Conservation (phyloP, 2,329 filamentous ascomycete species). For the Dactylonectria estremocensis region DNA sequence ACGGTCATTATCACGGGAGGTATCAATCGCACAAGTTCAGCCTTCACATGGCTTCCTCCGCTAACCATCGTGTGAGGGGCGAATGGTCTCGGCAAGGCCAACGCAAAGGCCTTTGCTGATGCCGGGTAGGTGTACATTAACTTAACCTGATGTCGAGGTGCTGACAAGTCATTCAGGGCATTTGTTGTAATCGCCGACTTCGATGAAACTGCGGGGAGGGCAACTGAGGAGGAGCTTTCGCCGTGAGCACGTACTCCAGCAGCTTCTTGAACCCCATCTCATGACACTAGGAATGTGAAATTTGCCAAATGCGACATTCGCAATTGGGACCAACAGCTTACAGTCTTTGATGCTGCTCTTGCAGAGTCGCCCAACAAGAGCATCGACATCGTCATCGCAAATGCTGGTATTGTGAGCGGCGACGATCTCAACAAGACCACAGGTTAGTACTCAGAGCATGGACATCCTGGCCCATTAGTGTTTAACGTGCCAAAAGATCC, state of each 20-base stretch:
- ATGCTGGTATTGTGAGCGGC: slow-evolving; percentile 56
- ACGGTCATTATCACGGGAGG: slow-evolving; percentile 28
- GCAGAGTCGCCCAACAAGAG: slow-evolving; percentile 53
- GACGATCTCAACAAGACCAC: slow-evolving; percentile 10
- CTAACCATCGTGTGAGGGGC: slow-evolving; percentile 1
- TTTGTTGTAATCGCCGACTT: slow-evolving; percentile 25
- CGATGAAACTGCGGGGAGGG: slow-evolving; percentile 10
- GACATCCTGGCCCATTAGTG: not conserved
- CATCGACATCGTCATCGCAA: slow-evolving; percentile 62
- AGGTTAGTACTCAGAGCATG: slow-evolving; percentile 1
- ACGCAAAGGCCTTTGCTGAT: slow-evolving; percentile 15
- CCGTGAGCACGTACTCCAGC: not conserved
- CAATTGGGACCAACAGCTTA: slow-evolving; percentile 58
- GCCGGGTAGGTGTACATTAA: slow-evolving; percentile 8
- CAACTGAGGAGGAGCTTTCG: slow-evolving; percentile 7
- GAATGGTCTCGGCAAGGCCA: slow-evolving; percentile 25
- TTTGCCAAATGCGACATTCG: slow-evolving; percentile 60
- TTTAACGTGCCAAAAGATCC: slow-evolving; percentile 3
- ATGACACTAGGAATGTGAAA: not conserved
- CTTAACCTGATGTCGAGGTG: not conserved
- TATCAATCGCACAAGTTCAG: not conserved
- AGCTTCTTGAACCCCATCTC: not conserved
- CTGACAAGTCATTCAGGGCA: slow-evolving; percentile 1
- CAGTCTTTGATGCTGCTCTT: slow-evolving; percentile 57
- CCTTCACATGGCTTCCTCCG: not conserved